Evolutionary conservation across 106 monocot species (phyloP).

Genomic region (Apostasia ramifera): DNA sequence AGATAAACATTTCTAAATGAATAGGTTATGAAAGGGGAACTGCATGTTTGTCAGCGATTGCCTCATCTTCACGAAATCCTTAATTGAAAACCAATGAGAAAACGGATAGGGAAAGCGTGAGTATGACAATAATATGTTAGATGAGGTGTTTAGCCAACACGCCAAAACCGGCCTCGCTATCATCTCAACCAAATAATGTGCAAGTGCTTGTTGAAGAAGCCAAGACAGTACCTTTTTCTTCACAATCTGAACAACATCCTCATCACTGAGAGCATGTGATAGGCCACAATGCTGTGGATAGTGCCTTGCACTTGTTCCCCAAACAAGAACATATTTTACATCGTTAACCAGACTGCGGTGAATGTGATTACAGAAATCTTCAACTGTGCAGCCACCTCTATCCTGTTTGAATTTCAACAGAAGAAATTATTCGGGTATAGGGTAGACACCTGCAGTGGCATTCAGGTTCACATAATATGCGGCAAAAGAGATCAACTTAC

Average conservation of each 20-base stretch:
- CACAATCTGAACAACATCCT: constrained; percentile 98
- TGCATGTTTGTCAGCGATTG: too few species aligned
- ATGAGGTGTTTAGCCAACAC: too few species aligned
- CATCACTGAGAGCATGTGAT: constrained; percentile 72
- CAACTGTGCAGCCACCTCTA: constrained; percentile 94
- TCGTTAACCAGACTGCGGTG: constrained; percentile 87
- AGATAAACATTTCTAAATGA: too few species aligned
- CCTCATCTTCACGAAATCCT: too few species aligned
- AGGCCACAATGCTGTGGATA: constrained; percentile 97
- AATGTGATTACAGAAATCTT: constrained; percentile 99
- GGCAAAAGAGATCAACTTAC: constrained; percentile 34
- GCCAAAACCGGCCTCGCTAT: too few species aligned
- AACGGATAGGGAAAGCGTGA: too few species aligned
- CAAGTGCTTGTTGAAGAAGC: background rate
- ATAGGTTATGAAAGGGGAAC: too few species aligned
- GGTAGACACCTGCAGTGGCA: too few species aligned
- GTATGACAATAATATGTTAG: too few species aligned
- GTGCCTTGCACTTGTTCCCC: constrained; percentile 94
- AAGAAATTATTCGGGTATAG: background rate
- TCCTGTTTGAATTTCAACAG: constrained; percentile 44
- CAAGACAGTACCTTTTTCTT: constrained; percentile 77
- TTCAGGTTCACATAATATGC: background rate
- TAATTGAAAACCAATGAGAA: too few species aligned
- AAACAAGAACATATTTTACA: constrained; percentile 96
- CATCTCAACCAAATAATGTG: too few species aligned